Conservation (phyloP, 2,329 filamentous ascomycete genomes). For the Tolypocladium amazonense region DNA sequence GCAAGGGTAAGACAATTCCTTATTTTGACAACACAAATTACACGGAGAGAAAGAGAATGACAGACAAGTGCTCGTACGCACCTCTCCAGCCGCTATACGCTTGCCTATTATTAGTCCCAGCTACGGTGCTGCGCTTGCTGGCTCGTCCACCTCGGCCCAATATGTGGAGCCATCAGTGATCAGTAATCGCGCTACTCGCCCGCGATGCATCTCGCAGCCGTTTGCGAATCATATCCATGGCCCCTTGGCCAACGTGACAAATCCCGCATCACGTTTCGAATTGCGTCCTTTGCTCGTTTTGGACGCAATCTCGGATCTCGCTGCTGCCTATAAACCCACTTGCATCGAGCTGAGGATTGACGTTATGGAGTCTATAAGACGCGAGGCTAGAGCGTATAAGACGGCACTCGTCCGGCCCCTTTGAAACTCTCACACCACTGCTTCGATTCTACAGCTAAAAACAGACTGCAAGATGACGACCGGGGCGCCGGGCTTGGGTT, state of each 20-base stretch:
- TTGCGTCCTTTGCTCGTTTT: neutral
- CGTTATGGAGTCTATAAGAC: neutral
- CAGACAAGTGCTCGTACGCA: neutral
- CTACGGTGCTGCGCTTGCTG: neutral
- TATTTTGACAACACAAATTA: neutral
- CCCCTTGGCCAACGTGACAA: neutral
- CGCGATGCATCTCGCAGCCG: neutral
- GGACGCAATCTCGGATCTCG: neutral
- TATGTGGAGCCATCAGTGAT: neutral
- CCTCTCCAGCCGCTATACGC: neutral
- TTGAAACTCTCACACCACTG: neutral
- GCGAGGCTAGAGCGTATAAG: neutral
- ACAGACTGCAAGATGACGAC: neutral
- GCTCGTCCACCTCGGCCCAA: neutral
- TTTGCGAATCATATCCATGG: neutral
- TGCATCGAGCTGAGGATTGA: neutral
- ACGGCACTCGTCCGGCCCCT: neutral
- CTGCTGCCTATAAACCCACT: neutral
- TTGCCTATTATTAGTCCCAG: neutral
- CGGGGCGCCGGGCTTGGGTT: neutral
- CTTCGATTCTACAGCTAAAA: neutral
- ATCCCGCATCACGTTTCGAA: neutral
- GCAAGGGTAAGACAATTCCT: neutral
- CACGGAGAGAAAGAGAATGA: too few relatives aligned
- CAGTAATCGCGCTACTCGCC: neutral